Evolutionary conservation across 257 asterid genomes (phyloP), one percentile per base, ranked within the genome.

Genomic region (Anisodus tanguticus): DNA sequence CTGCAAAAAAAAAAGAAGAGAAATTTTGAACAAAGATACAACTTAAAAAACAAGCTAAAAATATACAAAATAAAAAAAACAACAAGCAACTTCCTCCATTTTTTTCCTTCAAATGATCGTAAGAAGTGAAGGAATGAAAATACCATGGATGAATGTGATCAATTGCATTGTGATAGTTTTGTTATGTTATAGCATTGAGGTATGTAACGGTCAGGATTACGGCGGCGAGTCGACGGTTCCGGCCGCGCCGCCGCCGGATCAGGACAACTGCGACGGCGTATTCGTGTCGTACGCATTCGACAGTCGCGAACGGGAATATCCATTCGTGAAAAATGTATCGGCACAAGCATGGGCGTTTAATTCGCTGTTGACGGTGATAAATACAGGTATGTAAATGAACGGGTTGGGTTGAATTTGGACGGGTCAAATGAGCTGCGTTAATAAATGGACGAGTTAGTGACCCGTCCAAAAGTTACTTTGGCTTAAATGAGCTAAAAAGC

Each of bases 321-420:
- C 99, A 0, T 70, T 84, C 0, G 93, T 97, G 64, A 97, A 91
- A 83, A 97, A 94, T 80, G 94, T 90, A 26, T 71, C 98, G 0
- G 98, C 95, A 1, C 98, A 97, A 88, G 91, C 99, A 1, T 97
- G 98, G 98, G 82, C 98, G 0, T 97, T 97, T 60, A 77, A 87
- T 85, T 83, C 97, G 8, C 85, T 41, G 80, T 88, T 90, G 4
- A 67, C 90, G 2, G 86, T 97, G 26, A 51, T 90, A 54, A 97
- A 97, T 83, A 89, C 93, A 0, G 99, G 98, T 41, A 41, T 4
- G 45, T 6, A 41, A 41, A 41, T 2, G 45, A 3, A 41, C 45
- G 4, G 4, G 3, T 41, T 41, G 45, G 45, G 3, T 41, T 41
- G 45, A 41, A 41, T 41, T 41, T 41, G 45, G 4, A 5, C 45